A percentile compares a stretch with the other conserved stretches of the same genome.
These are phyloP conservation scores for Lachnellula arida DNA, from an alignment of 2,329 filamentous ascomycete species.

Conservation along the genomic window DNA sequence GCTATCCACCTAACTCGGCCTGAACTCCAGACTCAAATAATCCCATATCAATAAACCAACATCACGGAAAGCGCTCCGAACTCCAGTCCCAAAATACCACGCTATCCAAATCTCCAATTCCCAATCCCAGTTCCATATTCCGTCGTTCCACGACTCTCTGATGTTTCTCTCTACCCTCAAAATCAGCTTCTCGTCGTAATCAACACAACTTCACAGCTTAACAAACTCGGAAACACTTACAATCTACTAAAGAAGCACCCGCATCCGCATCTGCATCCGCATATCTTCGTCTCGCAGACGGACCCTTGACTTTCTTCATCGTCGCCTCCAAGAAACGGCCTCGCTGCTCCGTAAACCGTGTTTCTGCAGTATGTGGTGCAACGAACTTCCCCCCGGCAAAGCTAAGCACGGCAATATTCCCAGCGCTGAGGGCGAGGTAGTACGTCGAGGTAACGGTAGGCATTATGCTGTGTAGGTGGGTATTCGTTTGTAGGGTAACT, in stretches of 20 bases:
- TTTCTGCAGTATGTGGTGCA: neutral
- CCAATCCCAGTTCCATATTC: too few species aligned
- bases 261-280: neutral
- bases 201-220: neutral
- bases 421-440: constrained; percentile 10
- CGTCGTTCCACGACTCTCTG: too few species aligned
- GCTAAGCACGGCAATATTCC: constrained; percentile 13
- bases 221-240: neutral
- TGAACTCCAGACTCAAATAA: too few species aligned
- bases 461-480: neutral
- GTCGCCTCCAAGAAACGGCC: neutral
- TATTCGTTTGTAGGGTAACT: too few species aligned
- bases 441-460: constrained; percentile 7
- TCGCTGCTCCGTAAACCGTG: neutral
- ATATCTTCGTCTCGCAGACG: neutral
- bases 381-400: constrained; percentile 9
- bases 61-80: too few species aligned
- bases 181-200: neutral
- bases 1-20: too few species aligned
- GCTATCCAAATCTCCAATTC: too few species aligned
- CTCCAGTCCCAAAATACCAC: too few species aligned
- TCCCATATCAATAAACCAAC: too few species aligned
- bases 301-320: neutral
- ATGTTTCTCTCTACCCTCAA: neutral
- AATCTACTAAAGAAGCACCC: neutral